Evolutionary conservation across 139 green algal species (phyloP), one percentile per base, ranked within the genome.

Genomic region (Tetratostichococcus sp.): DNA sequence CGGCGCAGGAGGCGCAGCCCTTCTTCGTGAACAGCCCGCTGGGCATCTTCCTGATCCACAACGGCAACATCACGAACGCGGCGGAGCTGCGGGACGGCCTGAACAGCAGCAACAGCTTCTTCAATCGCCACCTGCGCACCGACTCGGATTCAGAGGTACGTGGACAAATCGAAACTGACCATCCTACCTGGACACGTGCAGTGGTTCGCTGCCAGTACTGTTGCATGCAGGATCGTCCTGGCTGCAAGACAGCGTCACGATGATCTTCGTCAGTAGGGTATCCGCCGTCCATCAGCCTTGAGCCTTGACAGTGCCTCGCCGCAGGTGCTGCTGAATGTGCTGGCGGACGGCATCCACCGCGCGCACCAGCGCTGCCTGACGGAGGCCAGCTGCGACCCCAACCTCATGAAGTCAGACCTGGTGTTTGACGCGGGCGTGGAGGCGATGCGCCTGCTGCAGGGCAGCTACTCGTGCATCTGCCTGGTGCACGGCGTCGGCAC

Each of bases 51-150:
- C 83, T 99, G 33, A 97, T 98, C 75, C 96, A 99, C 89, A 99
- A 99, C 78, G 96, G 95, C 75, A 99, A 99, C 92, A 86, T 99
- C 30, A 98, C 95, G 42, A 99, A 99, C 88, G 93, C 92, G 23
- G 84, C 91, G 17, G 84, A 96, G 77, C 84, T 98, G 79, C 78
- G 91, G 34, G 70, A 82, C 23, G 35, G 88, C 69, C 81, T 96
- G 19, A 89, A 93, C 73, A 86, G 80, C 62, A 83, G 73, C 43
- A 87, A 85, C 69, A 95, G 88, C 67, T 97, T 93, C 85, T 96
- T 97, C 83, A 88, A 91, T 80, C 82, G 94, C 67, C 90, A 95
- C 83, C 75, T 98, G 67, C 82, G 90, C 32, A 99, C 96, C 5
- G 80, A 86, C 69, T 93, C 83, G 8, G 96, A 99, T 88, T 93